Evolutionary conservation across 2,329 filamentous ascomycete species (phyloP), one percentile per base, ranked within the genome.

Genomic region (Orbilia oligospora): DNA sequence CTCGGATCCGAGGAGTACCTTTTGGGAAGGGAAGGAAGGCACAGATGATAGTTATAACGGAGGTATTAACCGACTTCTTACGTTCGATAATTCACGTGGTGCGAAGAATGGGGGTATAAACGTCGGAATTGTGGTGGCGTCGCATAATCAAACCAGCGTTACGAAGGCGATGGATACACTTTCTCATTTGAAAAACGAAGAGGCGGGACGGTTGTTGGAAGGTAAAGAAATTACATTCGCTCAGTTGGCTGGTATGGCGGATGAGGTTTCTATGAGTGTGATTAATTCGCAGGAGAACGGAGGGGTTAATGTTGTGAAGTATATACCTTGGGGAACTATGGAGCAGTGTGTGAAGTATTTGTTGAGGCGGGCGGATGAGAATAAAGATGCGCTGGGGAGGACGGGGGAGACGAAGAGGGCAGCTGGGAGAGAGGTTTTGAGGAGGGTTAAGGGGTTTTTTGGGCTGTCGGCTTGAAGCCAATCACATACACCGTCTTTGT

Each of bases 171-270:
- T 87, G 71, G 84, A 85, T 2, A 83, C 90, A 0, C 83, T 90
- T 16, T 85, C 88, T 72, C 85, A 85, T 33, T 81, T 83, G 20
- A 81, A 84, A 82, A 82, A 84, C 68, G 82, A 85, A 5, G 86
- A 84, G 36, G 84, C 85, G 10, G 83, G 85, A 63, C 82, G 84
- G 44, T 83, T 83, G 22, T 46, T 80, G 33, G 81, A 82, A 30
- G 82, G 80, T 1, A 77, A 77, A 73, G 76, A 16, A 72, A 81
- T 80, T 80, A 82, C 58, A 73, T 94, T 93, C 84, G 92, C 92
- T 1, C 94, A 97, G 85, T 88, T 97, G 0, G 92, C 95, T 86
- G 94, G 95, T 48, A 98, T 98, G 95, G 95, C 95, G 0, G 95
- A 98, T 81, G 94, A 97, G 83, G 90, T 98, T 66, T 78, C 81